Evolutionary conservation across 768 basidiomycete species (phyloP).

Genomic region (Russula foetens): DNA sequence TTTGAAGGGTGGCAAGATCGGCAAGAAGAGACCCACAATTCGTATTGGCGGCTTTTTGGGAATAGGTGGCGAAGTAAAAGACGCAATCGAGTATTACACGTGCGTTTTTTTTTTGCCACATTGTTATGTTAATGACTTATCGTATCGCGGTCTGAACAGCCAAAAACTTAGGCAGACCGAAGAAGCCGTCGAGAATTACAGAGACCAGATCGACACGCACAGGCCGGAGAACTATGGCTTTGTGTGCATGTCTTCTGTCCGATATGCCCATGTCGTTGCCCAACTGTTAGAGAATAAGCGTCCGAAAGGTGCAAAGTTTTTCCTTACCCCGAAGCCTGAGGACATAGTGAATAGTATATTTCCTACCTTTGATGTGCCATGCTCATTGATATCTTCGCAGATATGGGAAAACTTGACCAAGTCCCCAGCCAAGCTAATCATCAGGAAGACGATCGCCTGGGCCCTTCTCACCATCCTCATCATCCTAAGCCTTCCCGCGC

Average conservation of each 20-base stretch:
- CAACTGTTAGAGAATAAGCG: conserved; percentile 58
- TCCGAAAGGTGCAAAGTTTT: conserved; percentile 63
- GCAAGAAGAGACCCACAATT: conserved; percentile 73
- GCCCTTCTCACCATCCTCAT: conserved; percentile 76
- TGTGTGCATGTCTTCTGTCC: too few species aligned
- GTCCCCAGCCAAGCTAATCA: conserved; percentile 53
- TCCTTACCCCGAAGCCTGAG: conserved; percentile 80
- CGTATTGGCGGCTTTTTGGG: conserved; percentile 76
- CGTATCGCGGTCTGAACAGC: too few species aligned
- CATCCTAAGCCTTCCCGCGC: conserved; percentile 83
- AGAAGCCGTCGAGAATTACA: conserved; percentile 61
- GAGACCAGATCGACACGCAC: conserved; percentile 59
- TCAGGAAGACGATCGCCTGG: conserved; percentile 68
- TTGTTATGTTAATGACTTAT: too few species aligned
- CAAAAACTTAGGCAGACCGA: too few species aligned
- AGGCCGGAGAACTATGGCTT: too few species aligned
- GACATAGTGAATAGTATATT: conserved; percentile 53
- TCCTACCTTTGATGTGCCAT: background rate
- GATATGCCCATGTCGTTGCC: conserved; percentile 83
- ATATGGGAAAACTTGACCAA: conserved; percentile 89
- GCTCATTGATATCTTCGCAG: conserved; percentile 29
- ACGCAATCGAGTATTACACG: too few species aligned
- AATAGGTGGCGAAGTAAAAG: too few species aligned
- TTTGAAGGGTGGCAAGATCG: conserved; percentile 74
- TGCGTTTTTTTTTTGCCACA: too few species aligned